These are phyloP conservation scores for Saitozyma podzolica DNA, from an alignment of 768 basidiomycete species.

Conservation along the genomic window DNA sequence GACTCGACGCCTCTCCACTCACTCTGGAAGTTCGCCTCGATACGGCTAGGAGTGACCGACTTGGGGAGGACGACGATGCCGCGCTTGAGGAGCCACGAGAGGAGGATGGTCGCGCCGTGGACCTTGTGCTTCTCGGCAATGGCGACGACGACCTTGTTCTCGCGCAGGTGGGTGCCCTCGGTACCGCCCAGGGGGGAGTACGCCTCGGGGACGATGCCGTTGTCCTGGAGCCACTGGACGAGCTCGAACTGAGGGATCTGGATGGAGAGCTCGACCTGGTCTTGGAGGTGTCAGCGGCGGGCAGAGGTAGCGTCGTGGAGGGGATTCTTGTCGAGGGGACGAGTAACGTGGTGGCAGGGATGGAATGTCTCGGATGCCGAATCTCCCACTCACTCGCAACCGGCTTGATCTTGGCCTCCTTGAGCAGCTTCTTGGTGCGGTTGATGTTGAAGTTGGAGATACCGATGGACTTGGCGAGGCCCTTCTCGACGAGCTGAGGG, in stretches of 20 bases:
- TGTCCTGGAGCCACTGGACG: constrained; percentile 70
- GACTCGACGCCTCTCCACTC: no score
- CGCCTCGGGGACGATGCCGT: constrained; percentile 67
- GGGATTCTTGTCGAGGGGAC: constrained; percentile 57
- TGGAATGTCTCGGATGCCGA: no score
- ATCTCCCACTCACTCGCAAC: constrained; percentile 54
- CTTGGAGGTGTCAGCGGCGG: constrained; percentile 61
- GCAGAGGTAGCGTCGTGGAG: constrained; percentile 40
- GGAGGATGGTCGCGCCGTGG: constrained; percentile 72
- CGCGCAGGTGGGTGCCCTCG: constrained; percentile 61
- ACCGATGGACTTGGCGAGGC: constrained; percentile 76
- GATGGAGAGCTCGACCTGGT: constrained; percentile 77
- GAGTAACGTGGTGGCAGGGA: not conserved
- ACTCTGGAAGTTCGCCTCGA: constrained; percentile 64
- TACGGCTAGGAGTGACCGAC: constrained; percentile 68
- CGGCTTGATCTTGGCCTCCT: constrained; percentile 33
- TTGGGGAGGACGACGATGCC: constrained; percentile 75
- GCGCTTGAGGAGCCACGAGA: constrained; percentile 66
- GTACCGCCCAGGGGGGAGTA: constrained; percentile 74
- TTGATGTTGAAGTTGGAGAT: constrained; percentile 79
- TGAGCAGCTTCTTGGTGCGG: constrained; percentile 48
- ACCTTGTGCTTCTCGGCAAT: constrained; percentile 67
- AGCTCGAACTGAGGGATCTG: constrained; percentile 76
- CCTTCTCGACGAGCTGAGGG: constrained; percentile 67
- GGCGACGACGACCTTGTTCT: constrained; percentile 61